Conservation (phyloP, 331 rosid species). For the Stylosanthes scabra region DNA sequence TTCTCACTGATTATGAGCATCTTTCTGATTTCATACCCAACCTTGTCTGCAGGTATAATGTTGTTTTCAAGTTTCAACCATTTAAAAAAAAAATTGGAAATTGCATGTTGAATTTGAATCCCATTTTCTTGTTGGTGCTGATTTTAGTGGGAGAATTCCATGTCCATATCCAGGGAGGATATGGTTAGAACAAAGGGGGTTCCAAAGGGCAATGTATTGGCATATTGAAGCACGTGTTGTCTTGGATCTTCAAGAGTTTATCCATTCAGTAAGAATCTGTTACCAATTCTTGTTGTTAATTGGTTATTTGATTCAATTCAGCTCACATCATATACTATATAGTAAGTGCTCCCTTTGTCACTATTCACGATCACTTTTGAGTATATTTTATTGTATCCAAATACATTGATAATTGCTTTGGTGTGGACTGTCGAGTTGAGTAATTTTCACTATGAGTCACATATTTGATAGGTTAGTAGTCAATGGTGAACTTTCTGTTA, state of each 20-base stretch:
- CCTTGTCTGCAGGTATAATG: conserved; percentile 62
- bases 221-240: conserved; percentile 98
- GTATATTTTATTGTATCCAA: too few relatives aligned
- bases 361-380: too few relatives aligned
- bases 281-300: background rate
- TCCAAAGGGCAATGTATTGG: conserved; percentile 95
- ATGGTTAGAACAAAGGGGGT: conserved; percentile 97
- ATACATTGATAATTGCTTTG: background rate
- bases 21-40: conserved; percentile 72
- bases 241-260: conserved; percentile 85
- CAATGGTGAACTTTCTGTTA: conserved; percentile 14
- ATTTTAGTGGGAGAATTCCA: conserved; percentile 71
- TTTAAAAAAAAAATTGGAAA: too few relatives aligned
- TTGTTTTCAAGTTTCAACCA: background rate
- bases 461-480: conserved; percentile 4
- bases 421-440: conserved; percentile 2
- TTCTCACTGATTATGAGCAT: conserved; percentile 73
- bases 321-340: conserved; percentile 26
- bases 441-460: background rate
- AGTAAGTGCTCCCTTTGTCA: background rate
- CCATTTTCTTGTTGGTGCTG: background rate
- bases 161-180: conserved; percentile 91
- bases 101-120: too few relatives aligned
- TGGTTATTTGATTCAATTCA: background rate
- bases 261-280: conserved; percentile 58